phyloP scores from a whole-genome alignment of 2,329 filamentous ascomycete species.

The Aciculosporium take region DNA sequence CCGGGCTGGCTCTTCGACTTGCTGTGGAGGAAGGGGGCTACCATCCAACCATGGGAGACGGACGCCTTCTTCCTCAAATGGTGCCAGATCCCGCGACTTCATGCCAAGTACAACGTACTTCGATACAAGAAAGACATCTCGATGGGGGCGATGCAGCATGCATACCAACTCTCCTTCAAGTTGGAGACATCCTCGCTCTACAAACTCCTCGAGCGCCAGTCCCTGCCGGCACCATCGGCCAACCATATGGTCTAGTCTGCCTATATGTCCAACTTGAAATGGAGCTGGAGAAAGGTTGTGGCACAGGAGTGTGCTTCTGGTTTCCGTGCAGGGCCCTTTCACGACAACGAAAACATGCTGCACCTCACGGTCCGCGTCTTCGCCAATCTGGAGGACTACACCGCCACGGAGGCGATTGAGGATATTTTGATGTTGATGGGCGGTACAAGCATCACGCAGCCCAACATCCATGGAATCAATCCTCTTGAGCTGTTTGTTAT shows the following conservation, averaged over 20 bases:
- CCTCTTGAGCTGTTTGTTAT: neutral
- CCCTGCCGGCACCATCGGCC: neutral
- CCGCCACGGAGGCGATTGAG: neutral
- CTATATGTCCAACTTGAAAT: neutral
- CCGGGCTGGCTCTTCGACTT: slow-evolving; percentile 1
- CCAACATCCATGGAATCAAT: neutral
- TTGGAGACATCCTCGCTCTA: neutral
- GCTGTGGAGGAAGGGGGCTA: neutral
- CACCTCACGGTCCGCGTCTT: neutral
- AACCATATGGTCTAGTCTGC: neutral
- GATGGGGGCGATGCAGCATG: neutral
- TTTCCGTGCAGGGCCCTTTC: no score
- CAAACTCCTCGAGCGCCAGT: neutral
- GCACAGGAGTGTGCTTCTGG: no score
- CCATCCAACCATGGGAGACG: neutral
- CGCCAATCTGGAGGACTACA: neutral
- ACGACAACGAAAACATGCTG: neutral
- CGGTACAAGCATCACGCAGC: neutral
- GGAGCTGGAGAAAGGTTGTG: neutral
- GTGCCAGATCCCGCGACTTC: neutral
- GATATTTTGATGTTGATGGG: neutral
- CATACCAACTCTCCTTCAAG: neutral
- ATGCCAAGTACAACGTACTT: neutral
- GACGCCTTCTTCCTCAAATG: neutral
- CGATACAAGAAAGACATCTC: neutral